These are phyloP conservation scores for Pisolithus albus DNA, from an alignment of 768 basidiomycete species.

Conservation along the genomic window DNA sequence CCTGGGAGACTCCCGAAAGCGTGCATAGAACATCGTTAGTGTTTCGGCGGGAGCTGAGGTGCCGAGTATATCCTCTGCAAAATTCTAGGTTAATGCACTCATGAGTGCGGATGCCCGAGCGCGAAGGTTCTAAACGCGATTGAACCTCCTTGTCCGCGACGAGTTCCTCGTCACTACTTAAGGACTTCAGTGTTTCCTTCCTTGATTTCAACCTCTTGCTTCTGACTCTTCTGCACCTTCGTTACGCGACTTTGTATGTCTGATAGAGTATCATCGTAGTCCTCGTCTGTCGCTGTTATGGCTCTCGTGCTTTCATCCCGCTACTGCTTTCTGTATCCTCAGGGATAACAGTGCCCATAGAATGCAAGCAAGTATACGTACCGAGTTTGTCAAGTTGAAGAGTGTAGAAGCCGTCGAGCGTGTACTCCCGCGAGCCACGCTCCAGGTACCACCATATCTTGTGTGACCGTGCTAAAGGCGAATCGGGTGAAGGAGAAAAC, in stretches of 20 bases:
- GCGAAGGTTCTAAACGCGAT: constrained; percentile 29
- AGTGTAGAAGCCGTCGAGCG: constrained; percentile 81
- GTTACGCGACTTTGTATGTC: neutral
- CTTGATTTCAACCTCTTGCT: constrained; percentile 21
- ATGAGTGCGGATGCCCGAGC: constrained; percentile 48
- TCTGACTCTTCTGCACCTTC: constrained; percentile 7
- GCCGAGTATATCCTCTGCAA: constrained; percentile 64
- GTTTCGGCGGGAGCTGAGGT: constrained; percentile 84
- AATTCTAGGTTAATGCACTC: constrained; percentile 56
- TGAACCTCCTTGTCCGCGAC: neutral
- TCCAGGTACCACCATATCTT: constrained; percentile 87
- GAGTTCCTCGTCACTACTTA: constrained; percentile 14
- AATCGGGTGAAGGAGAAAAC: constrained; percentile 18
- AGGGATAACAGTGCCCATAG: constrained; percentile 53
- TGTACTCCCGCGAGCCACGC: constrained; percentile 75
- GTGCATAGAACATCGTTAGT: constrained; percentile 73
- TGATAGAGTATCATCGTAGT: constrained; percentile 10
- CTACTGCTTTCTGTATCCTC: constrained; percentile 58
- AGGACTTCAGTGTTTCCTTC: constrained; percentile 23
- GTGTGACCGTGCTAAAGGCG: neutral
- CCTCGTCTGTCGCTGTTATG: constrained; percentile 40
- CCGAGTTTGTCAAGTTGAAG: constrained; percentile 84
- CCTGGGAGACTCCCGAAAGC: constrained; percentile 50
- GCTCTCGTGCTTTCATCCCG: constrained; percentile 48
- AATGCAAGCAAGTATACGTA: constrained; percentile 63